phyloP scores from a whole-genome alignment of 169 alveolate species.

The Plasmodium billcollinsi region DNA sequence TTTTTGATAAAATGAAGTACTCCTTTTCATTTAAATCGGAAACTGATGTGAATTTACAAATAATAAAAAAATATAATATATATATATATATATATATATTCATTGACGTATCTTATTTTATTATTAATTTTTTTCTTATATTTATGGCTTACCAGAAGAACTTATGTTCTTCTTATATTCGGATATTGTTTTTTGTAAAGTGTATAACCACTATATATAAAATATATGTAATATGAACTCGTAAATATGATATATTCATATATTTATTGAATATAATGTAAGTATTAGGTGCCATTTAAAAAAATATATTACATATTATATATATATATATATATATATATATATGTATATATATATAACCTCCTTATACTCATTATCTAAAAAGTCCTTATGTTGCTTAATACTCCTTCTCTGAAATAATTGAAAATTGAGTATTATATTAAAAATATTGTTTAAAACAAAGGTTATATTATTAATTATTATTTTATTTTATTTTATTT shows the following conservation, averaged over 20 bases:
- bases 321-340: not conserved
- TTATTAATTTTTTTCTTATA: constrained; percentile 3
- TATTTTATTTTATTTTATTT: not conserved
- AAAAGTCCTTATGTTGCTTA: constrained; percentile 66
- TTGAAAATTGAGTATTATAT: too few species aligned
- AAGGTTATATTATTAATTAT: not conserved
- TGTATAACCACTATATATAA: constrained; percentile 41
- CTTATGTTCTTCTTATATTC: constrained; percentile 61
- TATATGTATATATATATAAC: not conserved
- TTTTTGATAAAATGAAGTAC: constrained; percentile 52
- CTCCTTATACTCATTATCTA: constrained; percentile 69
- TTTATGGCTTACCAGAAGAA: constrained; percentile 32
- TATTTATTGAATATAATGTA: not conserved
- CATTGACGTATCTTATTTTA: not conserved
- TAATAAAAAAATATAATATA: not conserved
- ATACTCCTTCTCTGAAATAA: constrained; percentile 48
- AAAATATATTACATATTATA: not conserved
- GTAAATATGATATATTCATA: not conserved
- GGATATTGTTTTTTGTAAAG: constrained; percentile 51
- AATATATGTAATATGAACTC: not conserved
- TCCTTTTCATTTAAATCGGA: constrained; percentile 71
- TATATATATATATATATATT: not conserved
- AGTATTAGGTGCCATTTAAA: not conserved
- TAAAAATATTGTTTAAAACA: not conserved
- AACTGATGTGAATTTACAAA: constrained; percentile 12